Evolutionary conservation across 805 yeast species (phyloP).

Genomic region (Kodamaea nitidulidarum): DNA sequence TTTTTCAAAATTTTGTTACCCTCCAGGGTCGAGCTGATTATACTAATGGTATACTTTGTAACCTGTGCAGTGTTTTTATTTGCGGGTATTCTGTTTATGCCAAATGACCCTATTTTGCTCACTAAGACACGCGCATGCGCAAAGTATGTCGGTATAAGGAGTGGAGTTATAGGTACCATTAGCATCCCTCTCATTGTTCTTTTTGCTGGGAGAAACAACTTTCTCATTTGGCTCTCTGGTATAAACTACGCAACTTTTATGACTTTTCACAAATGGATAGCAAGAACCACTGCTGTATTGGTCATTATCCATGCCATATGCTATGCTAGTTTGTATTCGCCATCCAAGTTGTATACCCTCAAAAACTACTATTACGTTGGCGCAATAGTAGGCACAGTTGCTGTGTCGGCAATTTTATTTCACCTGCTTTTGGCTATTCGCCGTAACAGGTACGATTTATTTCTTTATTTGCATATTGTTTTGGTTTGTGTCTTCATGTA

Average conservation of each 20-base stretch:
- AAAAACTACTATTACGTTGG: constrained; percentile 5
- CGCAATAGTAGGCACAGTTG: constrained; percentile 31
- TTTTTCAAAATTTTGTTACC: constrained; percentile 9
- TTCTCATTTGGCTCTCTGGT: constrained; percentile 56
- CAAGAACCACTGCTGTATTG: constrained; percentile 27
- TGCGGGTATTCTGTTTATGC: constrained; percentile 20
- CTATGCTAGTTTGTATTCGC: constrained; percentile 3
- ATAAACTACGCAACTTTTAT: constrained; percentile 46
- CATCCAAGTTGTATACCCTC: constrained; percentile 2
- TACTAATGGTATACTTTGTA: constrained; percentile 25
- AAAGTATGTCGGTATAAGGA: constrained; percentile 18
- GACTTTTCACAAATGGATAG: constrained; percentile 42
- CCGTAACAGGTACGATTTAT: constrained; percentile 34
- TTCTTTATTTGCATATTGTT: constrained; percentile 30
- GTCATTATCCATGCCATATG: constrained; percentile 27
- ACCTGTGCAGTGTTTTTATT: constrained; percentile 26
- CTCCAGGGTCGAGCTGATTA: constrained; percentile 6
- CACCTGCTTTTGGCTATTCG: constrained; percentile 33
- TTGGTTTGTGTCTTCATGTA: constrained; percentile 43
- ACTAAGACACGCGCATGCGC: constrained; percentile 31
- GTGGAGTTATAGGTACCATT: constrained; percentile 40
- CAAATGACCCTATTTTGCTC: constrained; percentile 34
- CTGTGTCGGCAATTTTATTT: constrained; percentile 26
- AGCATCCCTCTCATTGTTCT: constrained; percentile 49
- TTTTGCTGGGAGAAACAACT: constrained; percentile 62